Evolutionary conservation across 306 rosid species (phyloP), one percentile per base, ranked within the genome.

Genomic region (Rosa chinensis): DNA sequence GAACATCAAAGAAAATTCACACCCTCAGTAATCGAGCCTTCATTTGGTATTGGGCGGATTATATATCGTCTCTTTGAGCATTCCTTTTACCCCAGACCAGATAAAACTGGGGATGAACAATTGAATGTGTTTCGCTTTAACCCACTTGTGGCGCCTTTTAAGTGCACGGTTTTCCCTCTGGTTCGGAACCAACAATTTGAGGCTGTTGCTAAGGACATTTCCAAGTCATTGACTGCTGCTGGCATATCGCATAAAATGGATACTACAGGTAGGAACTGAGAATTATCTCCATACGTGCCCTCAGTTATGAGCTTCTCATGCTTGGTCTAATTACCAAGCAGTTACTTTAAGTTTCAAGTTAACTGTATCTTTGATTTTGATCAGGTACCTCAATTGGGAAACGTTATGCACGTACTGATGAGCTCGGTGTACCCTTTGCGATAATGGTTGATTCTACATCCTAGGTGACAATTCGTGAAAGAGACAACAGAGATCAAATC

Each of bases 1-100:
- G 97, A 91, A 74, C 96, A 95, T 79, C 94, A 86, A 59, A 86
- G 99, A 76, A 93, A 89, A 79, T 93, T 95, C 86, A 95, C 99
- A 21, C 99, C 99, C 43, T 95, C 99, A n/a, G 98, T 95, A 67
- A 93, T 95, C 23, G 97, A 95, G 72, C 99, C 98, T 28, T 95
- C 98, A 53, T 93, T 95, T 84, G 99, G 99, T 79, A 91, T 93
- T 20, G 98, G 97, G 13, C 84, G 99, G 70, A 93, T 95, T 77
- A 90, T 95, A 23, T 91, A 93, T 82, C 93, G 98, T 82, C 94
- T 93, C 53, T 95, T 43, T 64, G 98, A 95, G 90, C 99, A 95
- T 73, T 82, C 96, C 52, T 93, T 86, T 89, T 95, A 93, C 82
- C 83, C 66, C 43, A 87, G 97, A 74, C 82, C 94, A 25, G 93